phyloP scores from a whole-genome alignment of 306 rosid genomes.

The Lotus japonicus region DNA sequence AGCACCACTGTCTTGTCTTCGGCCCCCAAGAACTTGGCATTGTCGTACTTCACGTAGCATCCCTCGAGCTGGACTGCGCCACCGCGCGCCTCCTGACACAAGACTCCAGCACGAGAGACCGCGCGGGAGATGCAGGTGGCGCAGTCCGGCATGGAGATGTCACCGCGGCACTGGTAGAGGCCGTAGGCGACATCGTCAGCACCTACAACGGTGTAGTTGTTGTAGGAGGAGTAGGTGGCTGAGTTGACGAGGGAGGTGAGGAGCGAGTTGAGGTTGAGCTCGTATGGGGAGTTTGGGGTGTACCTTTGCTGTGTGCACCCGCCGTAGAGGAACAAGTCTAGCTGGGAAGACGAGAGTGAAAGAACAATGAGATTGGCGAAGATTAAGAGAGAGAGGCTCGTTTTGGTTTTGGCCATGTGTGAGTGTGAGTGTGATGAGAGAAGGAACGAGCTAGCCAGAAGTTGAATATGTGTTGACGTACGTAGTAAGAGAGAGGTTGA shows the following conservation, averaged over 20 bases:
- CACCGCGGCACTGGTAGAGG: constrained; percentile 91
- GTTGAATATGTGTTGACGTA: not conserved
- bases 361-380: not conserved
- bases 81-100: constrained; percentile 53
- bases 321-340: constrained; percentile 60
- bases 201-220: constrained; percentile 68
- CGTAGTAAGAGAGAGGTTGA: not conserved
- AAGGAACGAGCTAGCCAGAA: not conserved
- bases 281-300: constrained; percentile 52
- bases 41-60: constrained; percentile 81
- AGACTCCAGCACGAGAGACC: constrained; percentile 30
- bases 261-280: constrained; percentile 75
- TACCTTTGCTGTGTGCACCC: constrained; percentile 80
- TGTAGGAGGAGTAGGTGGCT: constrained; percentile 82
- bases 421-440: not conserved
- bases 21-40: constrained; percentile 51
- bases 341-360: constrained; percentile 22
- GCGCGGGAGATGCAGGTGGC: constrained; percentile 61
- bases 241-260: constrained; percentile 82
- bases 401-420: constrained; percentile 16
- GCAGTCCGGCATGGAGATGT: constrained; percentile 85
- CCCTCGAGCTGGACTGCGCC: constrained; percentile 79
- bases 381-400: not conserved
- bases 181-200: constrained; percentile 50
- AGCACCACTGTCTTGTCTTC: constrained; percentile 75